These are phyloP conservation scores for Colletotrichum echinochloae DNA, from an alignment of 2,329 filamentous ascomycete species.

Conservation along the genomic window DNA sequence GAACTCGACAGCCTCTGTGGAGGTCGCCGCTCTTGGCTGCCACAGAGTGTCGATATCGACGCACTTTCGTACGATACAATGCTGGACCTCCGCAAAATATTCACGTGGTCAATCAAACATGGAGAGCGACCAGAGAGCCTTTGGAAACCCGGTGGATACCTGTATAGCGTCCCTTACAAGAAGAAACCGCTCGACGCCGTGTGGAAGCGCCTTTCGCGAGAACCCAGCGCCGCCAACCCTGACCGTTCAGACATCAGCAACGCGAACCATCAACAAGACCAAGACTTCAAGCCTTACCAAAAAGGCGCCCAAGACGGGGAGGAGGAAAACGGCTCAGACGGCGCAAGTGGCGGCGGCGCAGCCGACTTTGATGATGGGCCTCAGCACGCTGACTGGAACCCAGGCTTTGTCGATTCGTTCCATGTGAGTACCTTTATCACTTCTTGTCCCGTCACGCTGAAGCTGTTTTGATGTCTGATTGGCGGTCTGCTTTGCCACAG, in stretches of 20 bases:
- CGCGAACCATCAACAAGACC: not conserved
- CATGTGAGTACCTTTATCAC: not conserved
- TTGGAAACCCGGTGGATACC: not conserved
- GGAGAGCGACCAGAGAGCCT: not conserved
- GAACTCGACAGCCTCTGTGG: not conserved
- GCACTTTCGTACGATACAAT: not conserved
- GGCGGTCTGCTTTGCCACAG: not conserved
- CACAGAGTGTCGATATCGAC: not conserved
- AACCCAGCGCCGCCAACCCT: not conserved
- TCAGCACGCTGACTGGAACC: not conserved
- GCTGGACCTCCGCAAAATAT: not conserved
- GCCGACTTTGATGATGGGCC: no score
- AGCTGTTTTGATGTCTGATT: not conserved
- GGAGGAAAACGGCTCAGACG: not conserved
- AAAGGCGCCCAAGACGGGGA: not conserved
- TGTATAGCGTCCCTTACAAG: not conserved
- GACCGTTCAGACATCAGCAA: not conserved
- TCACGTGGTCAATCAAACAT: not conserved
- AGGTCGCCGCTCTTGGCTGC: not conserved
- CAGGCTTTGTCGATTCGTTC: not conserved
- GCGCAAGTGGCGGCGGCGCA: no score
- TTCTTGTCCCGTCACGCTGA: not conserved
- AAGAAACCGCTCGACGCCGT: not conserved
- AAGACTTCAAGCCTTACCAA: not conserved
- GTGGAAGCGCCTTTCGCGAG: not conserved